Base-by-base conservation (phyloP, 805 yeast genomes). In the Myxozyma vanderwaltii region DNA sequence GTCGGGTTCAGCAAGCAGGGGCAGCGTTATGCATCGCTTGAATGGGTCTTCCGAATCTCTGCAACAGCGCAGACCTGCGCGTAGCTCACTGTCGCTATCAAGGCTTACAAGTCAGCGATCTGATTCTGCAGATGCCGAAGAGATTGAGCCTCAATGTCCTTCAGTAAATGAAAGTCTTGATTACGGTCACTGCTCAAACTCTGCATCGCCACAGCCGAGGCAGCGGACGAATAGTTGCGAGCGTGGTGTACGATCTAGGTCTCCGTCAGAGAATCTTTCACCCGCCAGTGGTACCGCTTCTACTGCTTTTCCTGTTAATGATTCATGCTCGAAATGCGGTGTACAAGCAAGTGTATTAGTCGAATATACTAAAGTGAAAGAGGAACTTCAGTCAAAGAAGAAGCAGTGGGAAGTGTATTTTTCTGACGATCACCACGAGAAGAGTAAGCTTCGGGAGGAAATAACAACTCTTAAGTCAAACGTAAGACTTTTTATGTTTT, bases 361-460 rank as follows among this genome's bases (percentile, higher is more conserved):
- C 15, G 64, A 61, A 19, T 39, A 46, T 33, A 40, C 63, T 3
- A 57, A 54, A 19, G 54, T 49, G 19, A 43, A 38, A 23, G 63
- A 61, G 21, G 64, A 61, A 38, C 53, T 61, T 21, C 44, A 31
- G 15, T 38, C 49, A 12, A 61, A 61, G 54, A 61, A 61, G 41
- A 51, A 44, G 35, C 54, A 54, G 29, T 58, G 63, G 63, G 63
- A 61, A 24, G 26, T 15, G 29, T 61, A 61, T 27, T 61, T 58
- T 38, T 23, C 47, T 10, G 54, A 54, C 19, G 64, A 61, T 39
- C 47, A 58, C 17, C 45, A 24, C 12, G 56, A 41, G 33, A 61
- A 61, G 27, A 21, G 12, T 2, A 15, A 21, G 19, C 31, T 56
- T 21, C 21, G 27, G 38, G 51, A 55, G 19, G 49, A 54, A 23